phyloP scores from a whole-genome alignment of 2,329 filamentous ascomycete genomes.

The Colletotrichum gloeosporioides region DNA sequence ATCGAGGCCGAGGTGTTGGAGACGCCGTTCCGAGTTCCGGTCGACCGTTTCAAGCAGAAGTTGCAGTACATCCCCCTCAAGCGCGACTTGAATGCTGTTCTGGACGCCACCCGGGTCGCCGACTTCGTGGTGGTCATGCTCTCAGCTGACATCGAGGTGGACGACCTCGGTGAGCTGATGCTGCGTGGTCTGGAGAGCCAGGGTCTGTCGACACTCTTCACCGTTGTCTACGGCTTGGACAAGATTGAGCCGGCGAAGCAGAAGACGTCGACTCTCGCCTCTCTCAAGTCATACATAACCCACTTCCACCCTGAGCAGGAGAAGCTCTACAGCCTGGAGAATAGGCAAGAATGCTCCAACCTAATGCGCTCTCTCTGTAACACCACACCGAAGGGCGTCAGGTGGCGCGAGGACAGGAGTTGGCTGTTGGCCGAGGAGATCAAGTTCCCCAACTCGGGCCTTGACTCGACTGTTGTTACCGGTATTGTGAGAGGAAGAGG shows the following conservation, averaged over 20 bases:
- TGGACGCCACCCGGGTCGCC: conserved; percentile 87
- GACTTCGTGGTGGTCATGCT: conserved; percentile 91
- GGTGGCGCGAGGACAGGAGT: conserved; percentile 93
- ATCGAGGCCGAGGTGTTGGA: conserved; percentile 69
- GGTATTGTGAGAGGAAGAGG: conserved; percentile 86
- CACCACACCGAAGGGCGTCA: conserved; percentile 89
- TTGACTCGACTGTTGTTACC: conserved; percentile 75
- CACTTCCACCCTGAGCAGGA: conserved; percentile 95
- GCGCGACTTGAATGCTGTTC: conserved; percentile 74
- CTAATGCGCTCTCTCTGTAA: conserved; percentile 90
- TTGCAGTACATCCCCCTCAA: conserved; percentile 82
- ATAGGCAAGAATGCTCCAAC: conserved; percentile 88
- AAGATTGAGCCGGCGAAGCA: conserved; percentile 81
- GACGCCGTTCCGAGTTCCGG: conserved; percentile 67
- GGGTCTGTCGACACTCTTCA: conserved; percentile 91
- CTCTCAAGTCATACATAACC: conserved; percentile 89
- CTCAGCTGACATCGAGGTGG: conserved; percentile 83
- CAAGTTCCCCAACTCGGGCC: conserved; percentile 67
- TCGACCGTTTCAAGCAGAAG: conserved; percentile 95
- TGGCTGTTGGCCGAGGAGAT: conserved; percentile 94
- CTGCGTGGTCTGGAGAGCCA: conserved; percentile 90
- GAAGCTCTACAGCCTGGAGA: conserved; percentile 88
- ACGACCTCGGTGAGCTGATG: conserved; percentile 83
- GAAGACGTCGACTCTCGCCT: conserved; percentile 75
- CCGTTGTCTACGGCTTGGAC: conserved; percentile 81